A percentile compares a stretch with the other conserved stretches of the same genome.
phyloP scores from a whole-genome alignment of 805 yeast genomes.

The Metschnikowia lunata region DNA sequence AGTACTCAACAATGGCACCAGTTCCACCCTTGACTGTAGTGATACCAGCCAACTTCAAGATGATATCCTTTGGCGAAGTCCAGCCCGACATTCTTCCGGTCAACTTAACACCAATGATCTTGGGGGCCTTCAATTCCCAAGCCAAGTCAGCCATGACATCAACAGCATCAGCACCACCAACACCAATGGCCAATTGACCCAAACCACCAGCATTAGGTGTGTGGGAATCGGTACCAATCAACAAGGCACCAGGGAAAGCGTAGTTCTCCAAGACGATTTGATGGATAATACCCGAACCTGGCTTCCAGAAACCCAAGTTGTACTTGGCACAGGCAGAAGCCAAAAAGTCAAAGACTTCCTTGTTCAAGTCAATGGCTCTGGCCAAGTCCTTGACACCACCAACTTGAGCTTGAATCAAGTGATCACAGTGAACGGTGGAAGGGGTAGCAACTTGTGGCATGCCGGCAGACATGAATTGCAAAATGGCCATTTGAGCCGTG shows the following conservation, averaged over 20 bases:
- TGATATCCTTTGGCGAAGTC: slow-evolving; percentile 96
- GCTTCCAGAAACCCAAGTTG: slow-evolving; percentile 98
- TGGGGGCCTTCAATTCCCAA: slow-evolving; percentile 98
- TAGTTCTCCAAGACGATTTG: slow-evolving; percentile 95
- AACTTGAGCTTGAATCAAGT: slow-evolving; percentile 90
- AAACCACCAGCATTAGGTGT: slow-evolving; percentile 98
- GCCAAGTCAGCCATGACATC: slow-evolving; percentile 92
- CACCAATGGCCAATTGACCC: slow-evolving; percentile 97
- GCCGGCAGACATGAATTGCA: slow-evolving; percentile 96
- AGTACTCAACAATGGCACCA: slow-evolving; percentile 93
- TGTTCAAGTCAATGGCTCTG: slow-evolving; percentile 82
- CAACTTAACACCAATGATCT: slow-evolving; percentile 88
- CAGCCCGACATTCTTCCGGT: slow-evolving; percentile 91
- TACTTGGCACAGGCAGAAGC: slow-evolving; percentile 88
- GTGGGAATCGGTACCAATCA: slow-evolving; percentile 96
- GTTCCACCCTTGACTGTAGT: slow-evolving; percentile 98
- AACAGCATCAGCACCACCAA: slow-evolving; percentile 99
- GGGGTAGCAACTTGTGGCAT: slow-evolving; percentile 90
- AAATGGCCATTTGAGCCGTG: slow-evolving; percentile 95
- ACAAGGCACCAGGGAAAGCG: slow-evolving; percentile 95
- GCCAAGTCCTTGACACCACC: slow-evolving; percentile 85
- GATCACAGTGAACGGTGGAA: slow-evolving; percentile 96
- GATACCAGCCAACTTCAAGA: slow-evolving; percentile 87
- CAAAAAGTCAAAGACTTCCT: slow-evolving; percentile 91
- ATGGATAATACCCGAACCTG: slow-evolving; percentile 97